These are phyloP conservation scores for Penicillium sp. DNA, from an alignment of 2,329 filamentous ascomycete genomes.

Conservation along the genomic window DNA sequence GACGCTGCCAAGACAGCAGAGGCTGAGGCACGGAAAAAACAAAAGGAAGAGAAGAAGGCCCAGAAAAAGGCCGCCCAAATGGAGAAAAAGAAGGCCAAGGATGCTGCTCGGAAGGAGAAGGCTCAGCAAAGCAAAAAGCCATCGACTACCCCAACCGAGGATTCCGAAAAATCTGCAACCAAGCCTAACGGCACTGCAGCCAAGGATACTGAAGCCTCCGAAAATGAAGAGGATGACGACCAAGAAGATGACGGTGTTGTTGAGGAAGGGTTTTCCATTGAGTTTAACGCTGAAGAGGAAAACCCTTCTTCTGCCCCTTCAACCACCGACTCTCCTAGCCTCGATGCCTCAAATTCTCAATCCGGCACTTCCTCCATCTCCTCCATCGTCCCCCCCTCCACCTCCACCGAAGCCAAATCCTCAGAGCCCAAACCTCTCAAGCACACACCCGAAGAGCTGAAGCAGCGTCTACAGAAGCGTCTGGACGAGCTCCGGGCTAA, in stretches of 20 bases:
- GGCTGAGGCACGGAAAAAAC: constrained; percentile 30
- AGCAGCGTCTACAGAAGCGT: constrained; percentile 67
- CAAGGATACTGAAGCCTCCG: constrained; percentile 16
- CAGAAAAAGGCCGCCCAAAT: constrained; percentile 45
- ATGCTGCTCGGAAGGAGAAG: constrained; percentile 30
- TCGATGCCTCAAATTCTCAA: constrained; percentile 46
- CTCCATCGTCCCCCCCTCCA: constrained; percentile 48
- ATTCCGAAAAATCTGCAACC: constrained; percentile 17
- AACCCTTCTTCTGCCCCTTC: constrained; percentile 37
- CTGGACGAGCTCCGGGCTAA: constrained; percentile 77
- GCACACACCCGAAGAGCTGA: constrained; percentile 63
- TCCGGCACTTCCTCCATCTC: constrained; percentile 59
- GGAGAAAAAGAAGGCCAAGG: constrained; percentile 42
- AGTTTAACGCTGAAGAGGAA: constrained; percentile 37
- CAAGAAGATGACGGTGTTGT: constrained; percentile 33
- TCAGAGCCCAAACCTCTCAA: constrained; percentile 53
- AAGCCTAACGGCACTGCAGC: constrained; percentile 13
- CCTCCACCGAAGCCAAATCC: constrained; percentile 23
- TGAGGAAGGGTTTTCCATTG: constrained; percentile 45
- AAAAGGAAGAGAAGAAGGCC: constrained; percentile 33
- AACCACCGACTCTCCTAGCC: constrained; percentile 49
- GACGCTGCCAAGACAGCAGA: constrained; percentile 24
- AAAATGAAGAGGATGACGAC: constrained; percentile 23
- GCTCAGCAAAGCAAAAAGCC: constrained; percentile 22
- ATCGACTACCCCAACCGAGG: constrained; percentile 14